Base-by-base conservation (phyloP, 148 eudicot genomes). In the Persicaria maculosa region DNA sequence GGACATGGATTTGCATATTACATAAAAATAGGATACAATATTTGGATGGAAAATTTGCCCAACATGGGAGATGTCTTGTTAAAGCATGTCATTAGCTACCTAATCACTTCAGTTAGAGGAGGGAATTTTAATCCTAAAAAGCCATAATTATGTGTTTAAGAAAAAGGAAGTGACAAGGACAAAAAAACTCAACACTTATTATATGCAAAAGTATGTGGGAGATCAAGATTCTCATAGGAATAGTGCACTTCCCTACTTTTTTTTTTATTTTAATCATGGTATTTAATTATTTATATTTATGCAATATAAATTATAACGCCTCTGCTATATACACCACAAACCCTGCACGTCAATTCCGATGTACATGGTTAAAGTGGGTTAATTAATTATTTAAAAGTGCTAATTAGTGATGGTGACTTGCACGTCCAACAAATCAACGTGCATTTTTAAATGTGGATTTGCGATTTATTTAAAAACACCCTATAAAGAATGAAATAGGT, bases 161-260 rank as follows among this genome's bases (percentile, higher is more conserved):
- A 36, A 4, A 31, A 16, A 62, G 25, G 44, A 25, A 44, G 12
- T 44, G 31, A 62, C 8, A 53, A 15, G 67, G 9, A 5, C 25
- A 59, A 22, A 44, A 61, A 58, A 65, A 65, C 10, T 65, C 70
- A 12, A 40, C 47, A 65, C 70, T 65, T 46, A 31, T 65, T n/a
- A 65, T 65, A 12, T 65, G 19, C 70, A 65, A 40, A 31, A 65
- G 70, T 36, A 12, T 65, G 70, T 65, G 70, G 46, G 20, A 31
- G 47, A 65, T 65, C 46, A 65, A 65, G 70, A 65, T 65, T 65
- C 70, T 65, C 70, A 65, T 65, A 36, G 47, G 70, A 65, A 65
- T 46, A 40, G 47, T 36, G 9, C 70, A 65, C 19, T 36, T 65
- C 43, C 70, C 46, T 65, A 65, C 17, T 65, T 65, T 12, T 64